Conservation (phyloP, 768 basidiomycete genomes). For the Hypholoma sublateritium region DNA sequence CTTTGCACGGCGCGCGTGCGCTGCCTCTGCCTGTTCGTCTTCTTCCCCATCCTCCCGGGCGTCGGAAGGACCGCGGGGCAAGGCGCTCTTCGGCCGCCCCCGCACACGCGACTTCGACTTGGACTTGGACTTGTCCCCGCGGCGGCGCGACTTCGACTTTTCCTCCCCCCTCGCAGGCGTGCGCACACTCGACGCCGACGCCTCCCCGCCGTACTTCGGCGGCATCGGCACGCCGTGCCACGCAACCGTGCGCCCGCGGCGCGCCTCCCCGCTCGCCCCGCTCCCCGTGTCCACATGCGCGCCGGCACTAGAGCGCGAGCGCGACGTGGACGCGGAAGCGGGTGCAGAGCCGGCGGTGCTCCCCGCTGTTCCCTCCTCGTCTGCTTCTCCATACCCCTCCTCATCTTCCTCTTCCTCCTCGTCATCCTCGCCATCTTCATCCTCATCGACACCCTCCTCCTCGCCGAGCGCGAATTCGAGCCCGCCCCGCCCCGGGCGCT, state of each 20-base stretch:
- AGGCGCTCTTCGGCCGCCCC: too few relatives aligned
- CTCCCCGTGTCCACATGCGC: background rate
- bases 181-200: background rate
- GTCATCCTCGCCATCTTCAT: background rate
- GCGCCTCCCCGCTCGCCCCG: background rate
- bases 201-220: background rate
- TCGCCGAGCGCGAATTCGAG: background rate
- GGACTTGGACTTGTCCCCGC: too few relatives aligned
- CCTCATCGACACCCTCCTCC: background rate
- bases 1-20: too few relatives aligned
- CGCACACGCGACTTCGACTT: too few relatives aligned
- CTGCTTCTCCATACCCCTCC: background rate
- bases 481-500: background rate
- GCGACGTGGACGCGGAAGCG: background rate
- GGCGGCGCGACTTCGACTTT: too few relatives aligned
- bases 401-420: background rate
- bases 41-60: background rate
- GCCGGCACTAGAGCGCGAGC: background rate
- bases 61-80: too few relatives aligned
- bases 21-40: background rate
- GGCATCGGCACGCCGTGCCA: background rate
- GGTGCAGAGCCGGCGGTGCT: background rate
- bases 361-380: background rate
- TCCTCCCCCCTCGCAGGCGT: background rate
- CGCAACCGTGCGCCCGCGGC: background rate